Conservation (phyloP, 129 eudicot genomes). For the Ambrosia trifida region DNA sequence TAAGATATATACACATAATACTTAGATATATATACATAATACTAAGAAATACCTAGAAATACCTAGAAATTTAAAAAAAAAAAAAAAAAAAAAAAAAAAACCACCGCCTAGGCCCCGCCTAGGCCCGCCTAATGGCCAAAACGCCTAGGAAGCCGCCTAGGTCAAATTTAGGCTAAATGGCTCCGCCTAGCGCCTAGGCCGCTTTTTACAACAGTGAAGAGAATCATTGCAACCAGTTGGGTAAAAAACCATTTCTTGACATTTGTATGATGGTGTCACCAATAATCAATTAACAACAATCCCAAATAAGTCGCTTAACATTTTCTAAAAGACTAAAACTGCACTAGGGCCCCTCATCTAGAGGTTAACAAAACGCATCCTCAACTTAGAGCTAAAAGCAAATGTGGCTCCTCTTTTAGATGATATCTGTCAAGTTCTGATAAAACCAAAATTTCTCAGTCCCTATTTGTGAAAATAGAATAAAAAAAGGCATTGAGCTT, state of each 20-base stretch:
- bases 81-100: no score
- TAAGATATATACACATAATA: no score
- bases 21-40: no score
- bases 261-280: conserved; percentile 1
- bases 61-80: no score
- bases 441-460: not conserved
- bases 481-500: not conserved
- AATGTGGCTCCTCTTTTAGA: not conserved
- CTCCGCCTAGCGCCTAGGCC: no score
- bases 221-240: not conserved
- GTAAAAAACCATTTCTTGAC: not conserved
- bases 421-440: not conserved
- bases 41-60: no score
- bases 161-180: no score
- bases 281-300: not conserved
- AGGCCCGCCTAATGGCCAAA: no score
- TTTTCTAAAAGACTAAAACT: conserved; percentile 8
- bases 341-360: not conserved
- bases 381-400: conserved; percentile 11
- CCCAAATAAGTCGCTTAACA: not conserved
- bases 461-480: conserved; percentile 1
- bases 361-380: not conserved
- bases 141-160: no score
- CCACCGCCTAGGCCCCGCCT: no score
- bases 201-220: no score